These are phyloP conservation scores for Penicillium diatomitis DNA, from an alignment of 495 filamentous ascomycete genomes.

Conservation along the genomic window DNA sequence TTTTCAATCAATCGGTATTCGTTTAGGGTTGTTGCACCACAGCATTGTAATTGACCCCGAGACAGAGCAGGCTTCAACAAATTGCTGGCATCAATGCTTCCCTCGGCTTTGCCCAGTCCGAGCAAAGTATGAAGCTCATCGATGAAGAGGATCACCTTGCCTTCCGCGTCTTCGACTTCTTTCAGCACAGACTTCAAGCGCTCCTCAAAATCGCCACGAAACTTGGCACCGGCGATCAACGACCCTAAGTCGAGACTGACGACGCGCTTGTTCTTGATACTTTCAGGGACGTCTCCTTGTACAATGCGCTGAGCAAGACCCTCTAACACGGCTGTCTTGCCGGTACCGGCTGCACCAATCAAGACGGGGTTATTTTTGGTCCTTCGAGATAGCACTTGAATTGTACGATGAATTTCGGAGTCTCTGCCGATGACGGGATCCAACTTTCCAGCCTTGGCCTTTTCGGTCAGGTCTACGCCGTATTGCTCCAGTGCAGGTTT, in stretches of 20 bases:
- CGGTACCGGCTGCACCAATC: constrained; percentile 86
- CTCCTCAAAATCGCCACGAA: constrained; percentile 93
- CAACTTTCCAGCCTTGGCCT: constrained; percentile 79
- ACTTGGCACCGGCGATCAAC: constrained; percentile 92
- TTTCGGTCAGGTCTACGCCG: constrained; percentile 81
- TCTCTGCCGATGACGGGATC: constrained; percentile 95
- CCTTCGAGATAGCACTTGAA: constrained; percentile 83
- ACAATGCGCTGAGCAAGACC: constrained; percentile 88
- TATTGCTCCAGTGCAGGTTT: constrained; percentile 84
- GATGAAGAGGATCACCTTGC: constrained; percentile 86
- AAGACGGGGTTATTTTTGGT: constrained; percentile 97
- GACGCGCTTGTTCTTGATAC: constrained; percentile 89
- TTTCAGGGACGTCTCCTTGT: constrained; percentile 87
- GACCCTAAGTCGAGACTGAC: constrained; percentile 80
- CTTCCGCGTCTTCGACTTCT: constrained; percentile 82
- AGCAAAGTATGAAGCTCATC: constrained; percentile 91
- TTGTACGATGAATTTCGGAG: constrained; percentile 83
- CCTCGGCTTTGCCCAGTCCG: constrained; percentile 89
- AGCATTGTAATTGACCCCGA: constrained; percentile 87
- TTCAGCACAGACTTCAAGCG: constrained; percentile 82
- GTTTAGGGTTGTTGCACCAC: constrained; percentile 84
- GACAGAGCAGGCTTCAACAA: constrained; percentile 90
- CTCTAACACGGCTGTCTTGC: constrained; percentile 92
- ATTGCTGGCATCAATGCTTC: constrained; percentile 93
- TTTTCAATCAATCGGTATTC: constrained; percentile 94